Evolutionary conservation across 371 early-diverging fungal species (phyloP).

Genomic region (Mucor mucedo): DNA sequence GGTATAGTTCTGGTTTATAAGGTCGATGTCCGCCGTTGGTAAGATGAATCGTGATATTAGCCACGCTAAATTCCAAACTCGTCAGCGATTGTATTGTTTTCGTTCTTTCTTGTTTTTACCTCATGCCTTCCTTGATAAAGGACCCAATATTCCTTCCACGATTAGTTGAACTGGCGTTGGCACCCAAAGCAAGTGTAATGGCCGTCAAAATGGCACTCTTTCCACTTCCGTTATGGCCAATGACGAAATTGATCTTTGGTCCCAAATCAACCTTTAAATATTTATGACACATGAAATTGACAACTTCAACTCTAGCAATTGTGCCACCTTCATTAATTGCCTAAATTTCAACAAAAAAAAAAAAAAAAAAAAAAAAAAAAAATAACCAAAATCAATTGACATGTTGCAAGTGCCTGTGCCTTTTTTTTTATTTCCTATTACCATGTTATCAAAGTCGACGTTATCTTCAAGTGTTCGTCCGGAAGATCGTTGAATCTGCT

Average conservation of each 20-base stretch:
- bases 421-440: not conserved
- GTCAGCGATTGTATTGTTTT: too few relatives aligned
- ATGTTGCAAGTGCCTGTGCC: not conserved
- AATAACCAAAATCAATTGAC: not conserved
- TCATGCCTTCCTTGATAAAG: slow-evolving; percentile 86
- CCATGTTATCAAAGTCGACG: not conserved
- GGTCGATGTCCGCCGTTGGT: slow-evolving; percentile 86
- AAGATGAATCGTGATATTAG: slow-evolving; percentile 72
- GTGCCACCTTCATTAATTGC: slow-evolving; percentile 67
- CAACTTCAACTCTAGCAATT: slow-evolving; percentile 80
- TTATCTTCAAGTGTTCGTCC: too few relatives aligned
- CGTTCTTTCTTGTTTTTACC: slow-evolving; percentile 30
- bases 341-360: not conserved
- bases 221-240: slow-evolving; percentile 96
- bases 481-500: too few relatives aligned
- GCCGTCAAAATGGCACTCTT: slow-evolving; percentile 96
- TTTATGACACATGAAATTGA: slow-evolving; percentile 96
- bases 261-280: slow-evolving; percentile 78
- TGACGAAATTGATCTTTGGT: slow-evolving; percentile 93
- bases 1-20: slow-evolving; percentile 80
- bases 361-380: not conserved
- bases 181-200: slow-evolving; percentile 90
- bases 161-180: slow-evolving; percentile 85
- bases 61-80: slow-evolving; percentile 45
- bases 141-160: slow-evolving; percentile 80